phyloP scores from a whole-genome alignment of 2,329 filamentous ascomycete genomes.

The Rutstroemia sp. region DNA sequence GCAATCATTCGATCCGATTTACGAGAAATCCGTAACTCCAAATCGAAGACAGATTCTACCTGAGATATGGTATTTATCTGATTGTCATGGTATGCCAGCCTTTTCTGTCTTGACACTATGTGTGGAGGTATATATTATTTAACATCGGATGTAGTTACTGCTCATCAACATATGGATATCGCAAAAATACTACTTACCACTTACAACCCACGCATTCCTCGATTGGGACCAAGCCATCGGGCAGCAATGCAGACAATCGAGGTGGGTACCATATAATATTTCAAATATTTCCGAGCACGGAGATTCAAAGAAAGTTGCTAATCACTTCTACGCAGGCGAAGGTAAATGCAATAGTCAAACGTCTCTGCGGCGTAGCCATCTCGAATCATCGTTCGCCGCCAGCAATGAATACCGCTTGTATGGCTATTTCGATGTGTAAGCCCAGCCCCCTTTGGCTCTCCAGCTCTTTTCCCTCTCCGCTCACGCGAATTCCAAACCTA shows the following conservation, averaged over 20 bases:
- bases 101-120: too few relatives aligned
- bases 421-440: slow-evolving; percentile 29
- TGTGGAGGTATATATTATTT: not conserved
- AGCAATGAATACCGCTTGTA: slow-evolving; percentile 29
- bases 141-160: slow-evolving; percentile 26
- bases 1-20: slow-evolving; percentile 19
- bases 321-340: slow-evolving; percentile 8
- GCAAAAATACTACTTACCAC: slow-evolving; percentile 33
- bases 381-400: slow-evolving; percentile 17
- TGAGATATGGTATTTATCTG: slow-evolving; percentile 19
- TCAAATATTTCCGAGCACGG: too few relatives aligned
- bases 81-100: slow-evolving; percentile 18
- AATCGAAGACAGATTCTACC: slow-evolving; percentile 11
- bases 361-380: slow-evolving; percentile 18
- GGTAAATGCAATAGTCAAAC: slow-evolving; percentile 13
- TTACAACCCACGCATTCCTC: slow-evolving; percentile 31
- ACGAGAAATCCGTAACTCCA: slow-evolving; percentile 5
- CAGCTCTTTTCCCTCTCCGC: not conserved
- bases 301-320: not conserved
- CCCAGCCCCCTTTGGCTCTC: not conserved
- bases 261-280: not conserved
- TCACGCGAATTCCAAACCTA: not conserved
- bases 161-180: slow-evolving; percentile 35
- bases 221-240: slow-evolving; percentile 15
- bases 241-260: slow-evolving; percentile 13